phyloP scores from a whole-genome alignment of 78 protist species.

The Dictyostelium capitatum region DNA sequence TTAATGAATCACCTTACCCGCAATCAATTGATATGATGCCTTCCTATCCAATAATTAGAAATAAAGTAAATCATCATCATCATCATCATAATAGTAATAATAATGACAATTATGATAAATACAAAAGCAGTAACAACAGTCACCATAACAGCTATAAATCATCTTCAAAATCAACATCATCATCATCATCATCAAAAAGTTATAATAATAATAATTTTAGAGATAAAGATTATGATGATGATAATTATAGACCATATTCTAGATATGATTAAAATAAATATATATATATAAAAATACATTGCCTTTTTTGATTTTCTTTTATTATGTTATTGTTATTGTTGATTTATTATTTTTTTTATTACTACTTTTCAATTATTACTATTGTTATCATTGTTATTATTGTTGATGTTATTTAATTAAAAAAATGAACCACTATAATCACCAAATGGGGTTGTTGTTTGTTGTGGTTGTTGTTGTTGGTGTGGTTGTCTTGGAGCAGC shows the following conservation, averaged over 20 bases:
- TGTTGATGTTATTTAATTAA: neutral
- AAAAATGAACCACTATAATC: neutral
- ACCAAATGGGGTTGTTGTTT: slow-evolving; percentile 23
- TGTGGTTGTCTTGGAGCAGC: slow-evolving; percentile 34
- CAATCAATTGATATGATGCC: slow-evolving; percentile 76
- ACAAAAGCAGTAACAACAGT: neutral
- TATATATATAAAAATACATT: neutral
- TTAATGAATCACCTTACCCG: slow-evolving; percentile 77
- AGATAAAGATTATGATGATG: neutral
- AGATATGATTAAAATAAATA: neutral
- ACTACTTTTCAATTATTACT: neutral
- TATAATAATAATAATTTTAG: neutral
- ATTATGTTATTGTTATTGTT: neutral
- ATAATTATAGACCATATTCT: neutral
- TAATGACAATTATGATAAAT: neutral
- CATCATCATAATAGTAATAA: neutral
- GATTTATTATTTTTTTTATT: neutral
- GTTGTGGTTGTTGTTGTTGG: slow-evolving; percentile 1
- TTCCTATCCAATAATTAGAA: slow-evolving; percentile 41
- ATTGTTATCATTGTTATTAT: neutral
- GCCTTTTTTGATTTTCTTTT: neutral
- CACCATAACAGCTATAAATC: neutral
- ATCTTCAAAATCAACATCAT: neutral
- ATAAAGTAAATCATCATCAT: neutral
- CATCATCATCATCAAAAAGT: neutral